Evolutionary conservation across 176 grass and related monocot species (phyloP).

Genomic region (Cenchrus purpureus): DNA sequence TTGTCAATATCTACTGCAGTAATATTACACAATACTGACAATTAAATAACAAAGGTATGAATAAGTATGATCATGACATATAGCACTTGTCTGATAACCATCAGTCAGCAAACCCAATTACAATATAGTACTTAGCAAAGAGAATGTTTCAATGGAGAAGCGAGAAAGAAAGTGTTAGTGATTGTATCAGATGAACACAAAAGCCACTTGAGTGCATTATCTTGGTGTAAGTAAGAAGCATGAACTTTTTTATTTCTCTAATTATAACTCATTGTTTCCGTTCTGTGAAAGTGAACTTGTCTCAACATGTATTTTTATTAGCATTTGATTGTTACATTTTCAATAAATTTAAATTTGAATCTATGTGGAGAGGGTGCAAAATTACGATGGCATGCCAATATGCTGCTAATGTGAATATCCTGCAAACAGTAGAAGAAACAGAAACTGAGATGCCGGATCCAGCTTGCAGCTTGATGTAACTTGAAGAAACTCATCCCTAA

Average conservation of each 20-base stretch:
- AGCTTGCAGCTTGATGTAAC: constrained; percentile 12
- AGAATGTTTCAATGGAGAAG: constrained; percentile 3
- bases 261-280: too few species aligned
- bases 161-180: background rate
- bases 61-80: background rate
- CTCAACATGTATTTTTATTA: too few species aligned
- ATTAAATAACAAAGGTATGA: background rate
- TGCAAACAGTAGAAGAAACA: constrained; percentile 36
- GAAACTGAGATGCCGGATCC: constrained; percentile 26
- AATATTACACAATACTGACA: background rate
- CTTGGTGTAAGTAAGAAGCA: too few species aligned
- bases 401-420: too few species aligned
- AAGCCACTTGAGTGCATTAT: background rate
- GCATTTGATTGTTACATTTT: too few species aligned
- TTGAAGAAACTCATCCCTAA: constrained; percentile 36
- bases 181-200: constrained; percentile 19
- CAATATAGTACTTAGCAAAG: background rate
- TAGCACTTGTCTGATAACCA: constrained; percentile 22
- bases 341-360: too few species aligned
- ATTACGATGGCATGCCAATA: too few species aligned
- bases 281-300: too few species aligned
- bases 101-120: background rate
- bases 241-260: too few species aligned
- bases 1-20: background rate
- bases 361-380: too few species aligned